phyloP scores from a whole-genome alignment of 2,329 filamentous ascomycete genomes.

The Fusarium poae region DNA sequence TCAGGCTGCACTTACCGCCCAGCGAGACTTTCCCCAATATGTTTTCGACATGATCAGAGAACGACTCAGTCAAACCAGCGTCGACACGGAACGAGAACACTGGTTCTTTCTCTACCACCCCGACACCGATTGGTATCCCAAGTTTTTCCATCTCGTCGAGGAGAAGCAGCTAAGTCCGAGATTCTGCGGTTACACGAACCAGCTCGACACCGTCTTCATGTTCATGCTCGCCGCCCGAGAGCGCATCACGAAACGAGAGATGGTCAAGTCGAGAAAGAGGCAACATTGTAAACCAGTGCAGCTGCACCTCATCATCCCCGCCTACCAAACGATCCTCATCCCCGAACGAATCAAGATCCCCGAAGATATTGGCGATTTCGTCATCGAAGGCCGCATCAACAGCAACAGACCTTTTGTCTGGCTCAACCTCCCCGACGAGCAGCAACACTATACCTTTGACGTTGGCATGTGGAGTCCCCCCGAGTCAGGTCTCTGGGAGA shows the following conservation, averaged over 20 bases:
- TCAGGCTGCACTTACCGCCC: conserved; percentile 54
- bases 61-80: conserved; percentile 51
- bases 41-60: conserved; percentile 56
- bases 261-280: conserved; percentile 43
- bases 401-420: conserved; percentile 56
- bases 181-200: conserved; percentile 58
- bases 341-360: conserved; percentile 54
- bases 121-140: conserved; percentile 58
- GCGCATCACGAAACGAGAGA: conserved; percentile 45
- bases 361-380: conserved; percentile 55
- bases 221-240: conserved; percentile 56
- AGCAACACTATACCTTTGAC: conserved; percentile 50
- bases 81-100: conserved; percentile 51
- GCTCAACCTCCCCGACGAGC: conserved; percentile 55
- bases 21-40: conserved; percentile 55
- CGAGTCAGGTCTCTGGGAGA: conserved; percentile 45
- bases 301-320: conserved; percentile 56
- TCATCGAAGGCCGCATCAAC: conserved; percentile 57
- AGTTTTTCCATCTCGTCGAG: conserved; percentile 56
- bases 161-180: conserved; percentile 51
- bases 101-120: conserved; percentile 59
- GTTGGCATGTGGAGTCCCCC: conserved; percentile 54
- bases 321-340: conserved; percentile 56
- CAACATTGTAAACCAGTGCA: conserved; percentile 44
- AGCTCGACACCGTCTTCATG: conserved; percentile 57